Conservation (phyloP, 2,329 filamentous ascomycete genomes). For the Aureobasidium sp. region DNA sequence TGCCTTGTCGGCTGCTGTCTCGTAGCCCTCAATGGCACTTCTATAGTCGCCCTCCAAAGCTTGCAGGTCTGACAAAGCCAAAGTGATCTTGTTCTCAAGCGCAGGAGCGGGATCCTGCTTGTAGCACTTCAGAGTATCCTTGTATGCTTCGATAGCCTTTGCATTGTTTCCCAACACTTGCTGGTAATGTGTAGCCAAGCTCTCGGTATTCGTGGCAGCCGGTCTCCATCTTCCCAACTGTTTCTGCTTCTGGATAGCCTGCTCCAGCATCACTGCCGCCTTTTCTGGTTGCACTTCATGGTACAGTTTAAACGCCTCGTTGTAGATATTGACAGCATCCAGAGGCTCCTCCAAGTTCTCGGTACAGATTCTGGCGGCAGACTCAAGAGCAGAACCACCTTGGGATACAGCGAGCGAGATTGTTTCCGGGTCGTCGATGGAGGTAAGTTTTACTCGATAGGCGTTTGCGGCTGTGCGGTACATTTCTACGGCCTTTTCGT, state of each 20-base stretch:
- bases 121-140: slow-evolving; percentile 69
- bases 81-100: slow-evolving; percentile 87
- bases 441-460: slow-evolving; percentile 33
- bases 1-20: slow-evolving; percentile 67
- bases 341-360: slow-evolving; percentile 82
- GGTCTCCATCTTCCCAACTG: slow-evolving; percentile 83
- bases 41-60: slow-evolving; percentile 78
- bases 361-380: slow-evolving; percentile 70
- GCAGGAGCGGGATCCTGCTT: slow-evolving; percentile 78
- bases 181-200: slow-evolving; percentile 80
- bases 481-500: slow-evolving; percentile 78
- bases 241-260: slow-evolving; percentile 80
- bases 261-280: slow-evolving; percentile 70
- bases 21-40: slow-evolving; percentile 73
- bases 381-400: slow-evolving; percentile 87
- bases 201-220: slow-evolving; percentile 85
- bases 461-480: slow-evolving; percentile 87
- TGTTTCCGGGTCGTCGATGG: background rate
- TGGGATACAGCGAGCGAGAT: slow-evolving; percentile 32
- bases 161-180: slow-evolving; percentile 70
- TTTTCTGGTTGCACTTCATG: slow-evolving; percentile 76
- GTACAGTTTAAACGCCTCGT: slow-evolving; percentile 94
- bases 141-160: slow-evolving; percentile 73
- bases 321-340: slow-evolving; percentile 80
- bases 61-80: slow-evolving; percentile 84